Conservation (phyloP, 1,139 yeast genomes). For the Trichomonascaceae sp. region DNA sequence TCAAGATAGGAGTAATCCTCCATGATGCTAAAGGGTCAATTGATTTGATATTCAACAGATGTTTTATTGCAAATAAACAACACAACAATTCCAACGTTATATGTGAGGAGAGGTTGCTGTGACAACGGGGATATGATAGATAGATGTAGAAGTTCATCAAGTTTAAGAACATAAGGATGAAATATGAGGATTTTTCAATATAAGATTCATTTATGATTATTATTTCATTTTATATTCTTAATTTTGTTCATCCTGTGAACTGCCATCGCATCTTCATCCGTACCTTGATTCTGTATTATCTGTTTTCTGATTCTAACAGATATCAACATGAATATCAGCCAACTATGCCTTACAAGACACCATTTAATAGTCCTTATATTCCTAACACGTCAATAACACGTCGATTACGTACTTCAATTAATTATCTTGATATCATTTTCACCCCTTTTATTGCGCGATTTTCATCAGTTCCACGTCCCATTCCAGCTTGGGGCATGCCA, state of each 20-base stretch:
- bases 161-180: not conserved
- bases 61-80: conserved; percentile 3
- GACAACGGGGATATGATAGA: not conserved
- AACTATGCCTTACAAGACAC: not conserved
- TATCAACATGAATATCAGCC: not conserved
- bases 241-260: not conserved
- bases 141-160: not conserved
- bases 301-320: too few relatives aligned
- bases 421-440: not conserved
- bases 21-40: not conserved
- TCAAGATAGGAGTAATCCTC: conserved; percentile 5
- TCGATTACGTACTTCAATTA: not conserved
- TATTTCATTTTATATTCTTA: not conserved
- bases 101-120: not conserved
- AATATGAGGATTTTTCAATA: not conserved
- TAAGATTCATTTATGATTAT: not conserved
- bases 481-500: not conserved
- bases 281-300: too few relatives aligned
- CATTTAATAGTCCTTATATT: not conserved
- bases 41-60: not conserved
- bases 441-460: not conserved
- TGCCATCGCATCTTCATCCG: too few relatives aligned
- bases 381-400: not conserved
- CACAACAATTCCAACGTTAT: not conserved
- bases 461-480: not conserved